These are phyloP conservation scores for Dryas drummondii DNA, from an alignment of 306 rosid species.

Conservation along the genomic window DNA sequence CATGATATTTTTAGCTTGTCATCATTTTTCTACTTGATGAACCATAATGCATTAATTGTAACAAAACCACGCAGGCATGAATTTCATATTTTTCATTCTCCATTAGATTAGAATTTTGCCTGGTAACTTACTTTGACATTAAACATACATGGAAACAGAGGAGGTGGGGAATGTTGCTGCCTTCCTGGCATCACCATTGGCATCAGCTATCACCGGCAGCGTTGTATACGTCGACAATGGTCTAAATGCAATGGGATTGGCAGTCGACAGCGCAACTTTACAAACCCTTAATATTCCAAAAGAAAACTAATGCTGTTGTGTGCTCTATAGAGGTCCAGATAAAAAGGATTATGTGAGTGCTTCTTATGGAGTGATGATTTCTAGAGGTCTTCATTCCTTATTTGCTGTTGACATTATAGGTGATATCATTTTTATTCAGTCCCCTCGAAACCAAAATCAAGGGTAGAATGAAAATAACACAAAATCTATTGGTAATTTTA, in stretches of 20 bases:
- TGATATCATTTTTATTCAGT: no score
- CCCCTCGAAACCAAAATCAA: not conserved
- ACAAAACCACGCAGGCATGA: not conserved
- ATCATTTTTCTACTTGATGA: not conserved
- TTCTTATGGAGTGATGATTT: not conserved
- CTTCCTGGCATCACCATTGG: constrained; percentile 76
- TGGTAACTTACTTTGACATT: not conserved
- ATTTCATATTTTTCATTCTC: not conserved
- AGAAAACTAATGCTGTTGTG: constrained; percentile 20
- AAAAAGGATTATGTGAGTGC: not conserved
- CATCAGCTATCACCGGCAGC: constrained; percentile 85
- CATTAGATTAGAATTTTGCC: not conserved
- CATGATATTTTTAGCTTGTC: not conserved
- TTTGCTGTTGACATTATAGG: not conserved
- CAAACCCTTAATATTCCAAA: constrained; percentile 43
- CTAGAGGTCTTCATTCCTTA: not conserved
- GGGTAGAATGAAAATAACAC: not conserved
- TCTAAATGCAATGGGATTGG: constrained; percentile 86
- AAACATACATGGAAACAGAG: constrained; percentile 45
- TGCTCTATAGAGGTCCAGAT: not conserved
- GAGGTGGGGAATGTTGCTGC: constrained; percentile 89
- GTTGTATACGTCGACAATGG: constrained; percentile 81
- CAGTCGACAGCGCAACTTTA: constrained; percentile 64
- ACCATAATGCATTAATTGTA: not conserved
- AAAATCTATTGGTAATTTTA: not conserved